Evolutionary conservation across 148 eudicot genomes (phyloP).

Genomic region (Pharnaceum exiguum): DNA sequence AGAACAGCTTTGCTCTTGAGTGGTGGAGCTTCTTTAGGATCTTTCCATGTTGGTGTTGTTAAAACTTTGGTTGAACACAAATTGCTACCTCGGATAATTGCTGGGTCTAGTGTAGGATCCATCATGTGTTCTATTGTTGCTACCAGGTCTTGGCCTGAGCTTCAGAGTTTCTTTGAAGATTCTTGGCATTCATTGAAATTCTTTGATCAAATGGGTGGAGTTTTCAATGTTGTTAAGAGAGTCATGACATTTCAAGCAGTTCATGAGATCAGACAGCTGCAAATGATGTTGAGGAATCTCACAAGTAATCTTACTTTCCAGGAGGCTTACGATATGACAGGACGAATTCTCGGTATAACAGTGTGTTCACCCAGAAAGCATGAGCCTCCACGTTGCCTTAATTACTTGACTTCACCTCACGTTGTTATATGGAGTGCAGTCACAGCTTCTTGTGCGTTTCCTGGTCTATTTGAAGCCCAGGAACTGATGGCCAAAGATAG

Average conservation of each 20-base stretch:
- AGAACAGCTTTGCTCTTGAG: conserved; percentile 95
- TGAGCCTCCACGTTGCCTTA: conserved; percentile 93
- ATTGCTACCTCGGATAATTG: conserved; percentile 81
- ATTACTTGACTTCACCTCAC: conserved; percentile 94
- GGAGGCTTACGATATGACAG: conserved; percentile 94
- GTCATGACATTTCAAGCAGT: conserved; percentile 77
- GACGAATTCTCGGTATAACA: conserved; percentile 80
- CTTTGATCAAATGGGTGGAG: conserved; percentile 86
- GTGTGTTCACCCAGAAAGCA: conserved; percentile 96
- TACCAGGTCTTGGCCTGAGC: conserved; percentile 97
- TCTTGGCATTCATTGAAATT: conserved; percentile 84
- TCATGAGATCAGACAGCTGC: conserved; percentile 87
- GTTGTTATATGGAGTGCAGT: conserved; percentile 99
- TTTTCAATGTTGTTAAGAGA: conserved; percentile 67
- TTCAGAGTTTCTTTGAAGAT: conserved; percentile 88
- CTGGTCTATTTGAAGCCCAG: conserved; percentile 97
- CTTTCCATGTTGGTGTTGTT: conserved; percentile 89
- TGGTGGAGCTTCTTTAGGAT: conserved; percentile 96
- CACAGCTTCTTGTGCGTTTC: conserved; percentile 98
- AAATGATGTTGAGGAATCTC: conserved; percentile 67
- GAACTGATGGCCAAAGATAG: conserved; percentile 96
- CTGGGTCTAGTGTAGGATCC: conserved; percentile 95
- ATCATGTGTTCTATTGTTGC: conserved; percentile 83
- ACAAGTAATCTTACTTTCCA: conserved; percentile 88
- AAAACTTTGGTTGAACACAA: conserved; percentile 88